Base-by-base conservation (phyloP, 805 yeast species). In the Lachancea kluyveri region DNA sequence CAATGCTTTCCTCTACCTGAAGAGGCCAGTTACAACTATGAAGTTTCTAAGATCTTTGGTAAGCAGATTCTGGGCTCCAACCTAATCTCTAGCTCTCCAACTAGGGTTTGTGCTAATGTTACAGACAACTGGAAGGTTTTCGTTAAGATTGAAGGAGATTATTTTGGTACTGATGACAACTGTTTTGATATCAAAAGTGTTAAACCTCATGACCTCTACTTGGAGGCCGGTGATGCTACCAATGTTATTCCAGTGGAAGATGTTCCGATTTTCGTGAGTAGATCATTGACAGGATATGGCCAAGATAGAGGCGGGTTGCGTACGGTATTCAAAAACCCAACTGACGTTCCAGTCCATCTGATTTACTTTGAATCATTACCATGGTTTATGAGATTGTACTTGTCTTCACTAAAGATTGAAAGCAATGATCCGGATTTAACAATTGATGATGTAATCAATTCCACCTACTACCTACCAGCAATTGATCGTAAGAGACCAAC, bases 241-340 rank as follows among this genome's bases (percentile, higher is more conserved):
- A 39, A 52, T 1, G 67, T 73, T 3, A 47, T 56, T 1, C 61
- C 65, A 0, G 40, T 64, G 0, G 56, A 50, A 2, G 41, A 49
- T 2, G 85, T 86, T 0, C 92, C 92, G 2, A 62, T 92, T 3
- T 55, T 52, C 34, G 94, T 81, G 0, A 79, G 92, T 13, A 71
- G 98, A 39, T 83, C 96, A 0, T 68, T 90, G 32, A 85, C 95
- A 0, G 96, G 97, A 1, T 80, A 79, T 50, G 87, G 95, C 2
- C 94, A 83, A 53, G 96, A 86, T 49, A 69, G 74, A 38, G 97
- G 97, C 36, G 96, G 95, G 0, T 66, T 90, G 40, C 76, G 96
- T 51, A 72, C 82, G 0, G 82, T 77, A 8, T 70, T 90, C 46
- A 62, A 62, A n/a, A 92, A 90, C 52, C 83, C 86, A 1, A 60